Evolutionary conservation across 768 basidiomycete species (phyloP), one percentile per base, ranked within the genome.

Genomic region (Podaxis sp.): DNA sequence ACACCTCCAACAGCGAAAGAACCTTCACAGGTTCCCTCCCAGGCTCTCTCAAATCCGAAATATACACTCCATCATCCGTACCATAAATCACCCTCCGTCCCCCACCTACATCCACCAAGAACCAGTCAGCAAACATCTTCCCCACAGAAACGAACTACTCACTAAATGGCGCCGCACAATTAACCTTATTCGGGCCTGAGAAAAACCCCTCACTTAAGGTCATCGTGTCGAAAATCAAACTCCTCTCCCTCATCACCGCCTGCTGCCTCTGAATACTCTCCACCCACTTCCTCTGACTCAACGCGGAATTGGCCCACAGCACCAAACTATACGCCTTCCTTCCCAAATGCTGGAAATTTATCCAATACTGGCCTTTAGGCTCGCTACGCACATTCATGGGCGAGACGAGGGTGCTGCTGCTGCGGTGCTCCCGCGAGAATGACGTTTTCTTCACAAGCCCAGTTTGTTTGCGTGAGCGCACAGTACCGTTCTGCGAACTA

Each of bases 21-120:
- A 99, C 94, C 73, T 95, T 93, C 27, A 93, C 80, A 0, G 96
- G 97, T 23, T 93, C 91, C 48, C 86, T 83, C 65, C 84, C 85
- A 37, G 79, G 73, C 56, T 92, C 90, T 48, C 85, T 81, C 28
- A 97, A 76, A 71, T 98, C 93, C 27, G 93, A 93, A 62, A 98
- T 82, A 71, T 98, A 99, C 25, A 99, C 90, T 25, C 97, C 97
- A 64, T 98, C 95, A 67, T 95, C 92, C 3, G 96, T 96, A n/a
- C 96, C 97, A 73, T 95, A 98, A 7, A 92, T 95, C 66, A 97
- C 87, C 59, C 88, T 83, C 66, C 89, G 78, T 11, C 94, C 96
- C 59, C 83, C 84, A 68, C 82, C 95, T 97, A 71, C 37, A 53
- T 51, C 18, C 7, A 44, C 55, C 67, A 58, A 14, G 14, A 25